phyloP scores from a whole-genome alignment of 768 basidiomycete genomes.

The Leccinum imitatum region DNA sequence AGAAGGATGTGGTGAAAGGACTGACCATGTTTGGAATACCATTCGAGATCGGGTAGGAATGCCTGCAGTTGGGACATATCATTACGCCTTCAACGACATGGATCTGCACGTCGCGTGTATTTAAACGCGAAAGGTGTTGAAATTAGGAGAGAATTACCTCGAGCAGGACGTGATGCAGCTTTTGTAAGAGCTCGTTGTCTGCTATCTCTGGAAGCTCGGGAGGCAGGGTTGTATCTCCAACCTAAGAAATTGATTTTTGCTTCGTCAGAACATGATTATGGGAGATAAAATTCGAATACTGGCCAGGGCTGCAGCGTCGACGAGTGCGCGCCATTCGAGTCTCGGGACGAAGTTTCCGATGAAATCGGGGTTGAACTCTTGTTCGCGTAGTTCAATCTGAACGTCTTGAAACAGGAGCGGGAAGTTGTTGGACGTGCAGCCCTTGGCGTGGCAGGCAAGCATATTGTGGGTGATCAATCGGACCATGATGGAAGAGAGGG shows the following conservation, averaged over 20 bases:
- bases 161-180: slow-evolving; percentile 87
- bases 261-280: neutral
- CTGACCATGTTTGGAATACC: slow-evolving; percentile 98
- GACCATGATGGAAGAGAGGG: slow-evolving; percentile 55
- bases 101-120: slow-evolving; percentile 51
- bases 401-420: slow-evolving; percentile 82
- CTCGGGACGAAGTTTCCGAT: slow-evolving; percentile 79
- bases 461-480: slow-evolving; percentile 95
- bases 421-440: slow-evolving; percentile 92
- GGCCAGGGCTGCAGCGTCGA: slow-evolving; percentile 78
- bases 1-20: slow-evolving; percentile 8
- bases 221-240: slow-evolving; percentile 85
- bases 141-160: slow-evolving; percentile 55
- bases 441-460: slow-evolving; percentile 90
- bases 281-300: slow-evolving; percentile 15
- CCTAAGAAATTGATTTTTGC: slow-evolving; percentile 41
- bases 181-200: slow-evolving; percentile 79
- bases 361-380: slow-evolving; percentile 91
- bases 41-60: slow-evolving; percentile 85
- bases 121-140: neutral
- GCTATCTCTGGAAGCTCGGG: slow-evolving; percentile 69
- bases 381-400: slow-evolving; percentile 75
- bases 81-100: slow-evolving; percentile 91
- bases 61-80: slow-evolving; percentile 90
- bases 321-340: slow-evolving; percentile 88